phyloP scores from a whole-genome alignment of 192 early-diverging fungal genomes.

The Mortierella alpina region DNA sequence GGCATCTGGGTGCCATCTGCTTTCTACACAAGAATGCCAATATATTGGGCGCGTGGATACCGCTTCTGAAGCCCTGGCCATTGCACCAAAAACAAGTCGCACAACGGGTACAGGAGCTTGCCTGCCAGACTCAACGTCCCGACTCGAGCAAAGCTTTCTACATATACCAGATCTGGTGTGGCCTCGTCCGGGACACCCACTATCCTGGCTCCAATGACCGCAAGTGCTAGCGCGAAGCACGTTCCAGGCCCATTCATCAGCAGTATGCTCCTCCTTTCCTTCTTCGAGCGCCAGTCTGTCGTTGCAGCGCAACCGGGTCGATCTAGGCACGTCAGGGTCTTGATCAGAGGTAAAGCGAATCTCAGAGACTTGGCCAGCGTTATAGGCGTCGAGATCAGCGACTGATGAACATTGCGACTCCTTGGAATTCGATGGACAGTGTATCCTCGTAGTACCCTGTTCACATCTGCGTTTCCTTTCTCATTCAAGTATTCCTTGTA shows the following conservation, averaged over 20 bases:
- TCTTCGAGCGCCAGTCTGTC: background rate
- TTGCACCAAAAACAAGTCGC: constrained; percentile 91
- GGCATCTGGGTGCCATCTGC: background rate
- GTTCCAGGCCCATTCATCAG: constrained; percentile 51
- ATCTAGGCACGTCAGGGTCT: constrained; percentile 23
- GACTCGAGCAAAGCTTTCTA: constrained; percentile 95
- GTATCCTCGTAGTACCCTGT: constrained; percentile 29
- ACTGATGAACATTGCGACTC: constrained; percentile 79
- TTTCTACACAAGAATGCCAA: constrained; percentile 72
- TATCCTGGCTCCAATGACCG: constrained; percentile 37
- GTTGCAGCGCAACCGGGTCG: background rate
- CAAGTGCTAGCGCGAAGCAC: constrained; percentile 41
- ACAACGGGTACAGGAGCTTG: constrained; percentile 80
- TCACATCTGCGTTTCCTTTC: background rate
- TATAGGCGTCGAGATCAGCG: constrained; percentile 66
- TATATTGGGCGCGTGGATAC: constrained; percentile 72
- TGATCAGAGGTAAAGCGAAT: constrained; percentile 47
- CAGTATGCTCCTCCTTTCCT: constrained; percentile 15
- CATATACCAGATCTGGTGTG: constrained; percentile 72
- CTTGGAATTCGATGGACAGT: constrained; percentile 71
- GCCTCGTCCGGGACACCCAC: constrained; percentile 28
- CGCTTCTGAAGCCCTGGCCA: constrained; percentile 74
- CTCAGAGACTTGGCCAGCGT: constrained; percentile 58
- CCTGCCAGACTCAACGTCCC: constrained; percentile 88
- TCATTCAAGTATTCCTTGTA: background rate